phyloP scores from a whole-genome alignment of 805 yeast species.

The Kregervanrija fluxuum region DNA sequence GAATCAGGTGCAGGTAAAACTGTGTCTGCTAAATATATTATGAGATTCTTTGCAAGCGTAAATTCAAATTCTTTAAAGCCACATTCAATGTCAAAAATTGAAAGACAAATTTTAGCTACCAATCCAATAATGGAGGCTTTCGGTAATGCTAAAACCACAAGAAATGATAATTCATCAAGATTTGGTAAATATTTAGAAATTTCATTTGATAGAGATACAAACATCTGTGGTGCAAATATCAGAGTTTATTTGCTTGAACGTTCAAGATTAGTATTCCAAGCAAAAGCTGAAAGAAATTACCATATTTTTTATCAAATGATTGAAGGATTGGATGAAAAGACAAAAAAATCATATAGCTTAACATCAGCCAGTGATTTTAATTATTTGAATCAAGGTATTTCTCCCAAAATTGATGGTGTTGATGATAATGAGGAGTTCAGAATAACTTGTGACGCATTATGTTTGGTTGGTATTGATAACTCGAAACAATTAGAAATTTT shows the following conservation, averaged over 20 bases:
- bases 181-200: conserved; percentile 95
- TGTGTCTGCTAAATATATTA: conserved; percentile 91
- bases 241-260: conserved; percentile 90
- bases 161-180: conserved; percentile 96
- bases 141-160: conserved; percentile 95
- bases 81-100: conserved; percentile 77
- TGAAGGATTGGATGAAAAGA: conserved; percentile 59
- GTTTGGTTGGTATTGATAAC: conserved; percentile 64
- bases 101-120: conserved; percentile 89
- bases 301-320: conserved; percentile 90
- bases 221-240: conserved; percentile 89
- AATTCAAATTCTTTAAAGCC: conserved; percentile 38
- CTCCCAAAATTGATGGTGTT: conserved; percentile 57
- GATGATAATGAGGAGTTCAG: conserved; percentile 76
- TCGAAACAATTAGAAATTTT: conserved; percentile 61
- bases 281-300: conserved; percentile 79
- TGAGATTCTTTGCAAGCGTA: conserved; percentile 95
- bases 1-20: conserved; percentile 99
- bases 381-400: conserved; percentile 85
- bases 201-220: conserved; percentile 62
- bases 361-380: conserved; percentile 59
- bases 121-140: conserved; percentile 97
- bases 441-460: conserved; percentile 69
- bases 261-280: conserved; percentile 90
- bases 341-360: conserved; percentile 52